phyloP scores from a whole-genome alignment of 345 rosid species.

The Citrus inodora region DNA sequence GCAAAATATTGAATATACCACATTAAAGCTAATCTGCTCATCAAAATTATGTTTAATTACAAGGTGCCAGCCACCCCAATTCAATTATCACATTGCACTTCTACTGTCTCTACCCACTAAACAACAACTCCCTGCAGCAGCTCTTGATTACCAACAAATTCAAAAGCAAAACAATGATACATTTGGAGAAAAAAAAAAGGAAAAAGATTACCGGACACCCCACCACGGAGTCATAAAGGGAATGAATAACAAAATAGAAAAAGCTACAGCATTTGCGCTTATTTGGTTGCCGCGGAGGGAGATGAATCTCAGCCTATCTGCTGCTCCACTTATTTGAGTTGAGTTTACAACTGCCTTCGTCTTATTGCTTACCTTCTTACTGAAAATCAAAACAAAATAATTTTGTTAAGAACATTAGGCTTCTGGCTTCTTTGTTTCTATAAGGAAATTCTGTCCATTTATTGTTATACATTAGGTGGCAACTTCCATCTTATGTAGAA shows the following conservation, averaged over 20 bases:
- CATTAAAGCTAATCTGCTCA: background rate
- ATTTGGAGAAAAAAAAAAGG: background rate
- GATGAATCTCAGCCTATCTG: constrained; percentile 28
- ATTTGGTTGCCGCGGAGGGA: constrained; percentile 27
- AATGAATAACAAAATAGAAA: constrained; percentile 42
- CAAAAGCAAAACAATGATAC: constrained; percentile 18
- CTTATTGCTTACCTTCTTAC: constrained; percentile 66
- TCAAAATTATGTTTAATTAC: constrained; percentile 16
- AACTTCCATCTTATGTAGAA: background rate
- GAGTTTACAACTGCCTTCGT: constrained; percentile 62
- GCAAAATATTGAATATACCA: background rate
- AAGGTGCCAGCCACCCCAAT: background rate
- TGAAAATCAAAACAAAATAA: constrained; percentile 29
- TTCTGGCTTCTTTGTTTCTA: constrained; percentile 8
- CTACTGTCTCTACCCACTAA: background rate
- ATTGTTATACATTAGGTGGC: background rate
- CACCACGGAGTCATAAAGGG: constrained; percentile 26
- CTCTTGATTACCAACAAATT: background rate
- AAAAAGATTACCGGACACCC: constrained; percentile 14
- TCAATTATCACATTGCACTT: background rate
- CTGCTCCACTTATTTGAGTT: constrained; percentile 41
- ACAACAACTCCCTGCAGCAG: background rate
- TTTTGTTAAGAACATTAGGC: background rate
- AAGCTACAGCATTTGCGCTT: constrained; percentile 35
- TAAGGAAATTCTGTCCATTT: background rate